phyloP scores from a whole-genome alignment of 1,284 basidiomycete species.

The Ustilago vetiveriae region DNA sequence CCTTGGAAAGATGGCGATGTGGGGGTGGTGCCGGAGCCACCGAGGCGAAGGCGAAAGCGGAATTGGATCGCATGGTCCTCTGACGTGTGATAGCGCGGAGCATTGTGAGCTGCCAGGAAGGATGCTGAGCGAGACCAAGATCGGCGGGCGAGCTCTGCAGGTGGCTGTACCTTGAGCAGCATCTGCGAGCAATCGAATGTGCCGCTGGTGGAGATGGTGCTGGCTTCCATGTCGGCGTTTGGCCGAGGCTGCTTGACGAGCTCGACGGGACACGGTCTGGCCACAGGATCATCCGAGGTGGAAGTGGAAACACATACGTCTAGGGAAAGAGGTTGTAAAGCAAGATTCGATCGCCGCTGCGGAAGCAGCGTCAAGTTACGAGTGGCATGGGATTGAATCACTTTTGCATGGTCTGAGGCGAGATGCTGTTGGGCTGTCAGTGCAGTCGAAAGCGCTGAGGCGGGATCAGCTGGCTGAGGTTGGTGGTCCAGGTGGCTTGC shows the following conservation, averaged over 20 bases:
- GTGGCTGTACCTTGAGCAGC: slow-evolving; percentile 38
- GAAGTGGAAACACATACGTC: slow-evolving; percentile 16
- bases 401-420: slow-evolving; percentile 10
- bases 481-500: background rate
- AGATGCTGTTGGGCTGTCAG: slow-evolving; percentile 3
- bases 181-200: slow-evolving; percentile 28
- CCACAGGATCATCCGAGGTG: slow-evolving; percentile 1
- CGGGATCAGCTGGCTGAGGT: no score
- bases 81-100: slow-evolving; percentile 7
- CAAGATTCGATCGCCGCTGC: slow-evolving; percentile 11
- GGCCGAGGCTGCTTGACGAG: slow-evolving; percentile 17
- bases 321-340: slow-evolving; percentile 17
- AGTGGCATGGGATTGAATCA: slow-evolving; percentile 5
- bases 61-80: slow-evolving; percentile 20
- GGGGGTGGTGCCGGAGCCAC: slow-evolving; percentile 14
- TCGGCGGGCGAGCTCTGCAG: slow-evolving; percentile 23
- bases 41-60: slow-evolving; percentile 34
- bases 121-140: slow-evolving; percentile 19
- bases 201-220: background rate
- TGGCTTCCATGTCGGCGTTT: background rate
- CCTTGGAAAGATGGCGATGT: slow-evolving; percentile 5
- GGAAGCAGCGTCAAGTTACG: slow-evolving; percentile 23
- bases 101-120: slow-evolving; percentile 19
- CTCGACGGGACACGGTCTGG: slow-evolving; percentile 8
- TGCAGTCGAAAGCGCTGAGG: background rate